Evolutionary conservation across 1,139 yeast species (phyloP), one percentile per base, ranked within the genome.

Genomic region (Yamadazyma buinensis): DNA sequence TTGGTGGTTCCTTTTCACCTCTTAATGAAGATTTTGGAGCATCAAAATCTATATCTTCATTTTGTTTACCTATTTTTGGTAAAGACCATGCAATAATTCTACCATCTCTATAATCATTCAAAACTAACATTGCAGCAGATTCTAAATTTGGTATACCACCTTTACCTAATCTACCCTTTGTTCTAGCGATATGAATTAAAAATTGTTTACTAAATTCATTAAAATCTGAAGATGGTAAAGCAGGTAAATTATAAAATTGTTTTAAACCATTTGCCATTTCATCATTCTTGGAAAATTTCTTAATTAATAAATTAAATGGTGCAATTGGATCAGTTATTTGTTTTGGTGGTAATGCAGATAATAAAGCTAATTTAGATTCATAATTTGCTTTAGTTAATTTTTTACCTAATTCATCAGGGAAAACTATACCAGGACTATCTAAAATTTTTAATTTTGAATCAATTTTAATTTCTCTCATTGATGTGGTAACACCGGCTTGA

Each of bases 71-170:
- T 8, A 80, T 71, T 47, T 83, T 85, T 30, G 97, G 95, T 48
- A 80, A 60, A 2, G 88, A 80, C 96, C 97, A 92, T 30, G 97
- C 96, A 37, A 82, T 63, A 48, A 92, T 77, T 55, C 95, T 79
- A 39, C 98, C 98, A 60, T 90, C 97, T 64, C 97, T 81, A 97
- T 97, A 94, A 62, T 92, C 99, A 48, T 79, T 86, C 52, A 94
- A 72, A 4, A 92, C 84, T 23, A 86, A 72, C 49, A 76, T 61
- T 26, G 95, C 96, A 10, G 98, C 95, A 43, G 92, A 73, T 38
- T 79, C 81, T 48, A 92, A 60, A 57, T 92, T 88, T 35, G 98
- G 96, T 38, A 92, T 64, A 52, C 98, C 99, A 30, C 96, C 95
- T 55, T 77, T 84, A 34, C 95, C 88, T 45, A 92, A 71, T 59